Percentiles rank a stretch among this genome's conserved stretches.
These are phyloP conservation scores for Xylaria grammica DNA, from an alignment of 495 filamentous ascomycete genomes.

Conservation along the genomic window DNA sequence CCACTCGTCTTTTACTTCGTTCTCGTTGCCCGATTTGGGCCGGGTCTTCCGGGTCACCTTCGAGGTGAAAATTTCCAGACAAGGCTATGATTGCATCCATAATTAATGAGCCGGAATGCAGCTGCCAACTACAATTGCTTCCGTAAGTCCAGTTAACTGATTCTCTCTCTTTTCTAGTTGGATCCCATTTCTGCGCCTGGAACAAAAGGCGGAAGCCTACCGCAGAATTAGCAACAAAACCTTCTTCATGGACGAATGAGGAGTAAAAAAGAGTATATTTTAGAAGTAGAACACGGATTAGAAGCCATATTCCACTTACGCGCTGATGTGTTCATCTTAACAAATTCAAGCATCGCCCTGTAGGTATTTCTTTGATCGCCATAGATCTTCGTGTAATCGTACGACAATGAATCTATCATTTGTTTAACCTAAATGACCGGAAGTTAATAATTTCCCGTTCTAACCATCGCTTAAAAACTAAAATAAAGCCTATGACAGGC, in stretches of 20 bases:
- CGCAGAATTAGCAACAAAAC: background rate
- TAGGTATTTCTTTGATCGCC: background rate
- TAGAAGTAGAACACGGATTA: no score
- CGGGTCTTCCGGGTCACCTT: background rate
- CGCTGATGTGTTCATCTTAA: background rate
- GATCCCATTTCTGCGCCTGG: background rate
- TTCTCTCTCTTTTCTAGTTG: no score
- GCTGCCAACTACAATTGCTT: no score
- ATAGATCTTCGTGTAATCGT: background rate
- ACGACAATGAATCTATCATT: background rate
- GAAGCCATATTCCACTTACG: background rate
- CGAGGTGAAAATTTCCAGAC: background rate
- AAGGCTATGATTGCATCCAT: background rate
- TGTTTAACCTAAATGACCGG: background rate
- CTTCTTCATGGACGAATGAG: background rate
- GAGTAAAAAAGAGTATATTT: no score
- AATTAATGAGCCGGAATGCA: background rate
- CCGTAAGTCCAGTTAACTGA: no score
- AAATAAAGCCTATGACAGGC: background rate
- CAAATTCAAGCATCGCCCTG: background rate
- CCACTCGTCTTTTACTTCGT: background rate
- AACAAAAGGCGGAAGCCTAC: background rate
- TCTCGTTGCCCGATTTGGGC: background rate
- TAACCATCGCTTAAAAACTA: background rate
- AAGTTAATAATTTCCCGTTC: background rate